phyloP scores from a whole-genome alignment of 2,329 filamentous ascomycete species.

The Colletotrichum phormii region DNA sequence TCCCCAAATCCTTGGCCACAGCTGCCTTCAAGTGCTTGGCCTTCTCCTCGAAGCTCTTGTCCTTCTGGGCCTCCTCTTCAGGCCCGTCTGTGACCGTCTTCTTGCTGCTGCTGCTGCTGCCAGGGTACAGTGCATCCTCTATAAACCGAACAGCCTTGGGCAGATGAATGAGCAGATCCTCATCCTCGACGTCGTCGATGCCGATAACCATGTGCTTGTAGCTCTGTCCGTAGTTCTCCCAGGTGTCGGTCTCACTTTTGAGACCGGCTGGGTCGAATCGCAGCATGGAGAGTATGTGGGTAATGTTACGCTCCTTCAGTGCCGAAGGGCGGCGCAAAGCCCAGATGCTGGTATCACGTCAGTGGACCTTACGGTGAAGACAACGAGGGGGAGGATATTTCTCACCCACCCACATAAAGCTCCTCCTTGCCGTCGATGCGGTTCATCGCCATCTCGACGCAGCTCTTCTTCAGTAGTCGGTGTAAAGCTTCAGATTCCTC shows the following conservation, averaged over 20 bases:
- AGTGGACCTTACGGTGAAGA: conserved; percentile 4
- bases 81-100: background rate
- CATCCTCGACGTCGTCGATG: conserved; percentile 90
- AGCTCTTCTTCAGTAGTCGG: conserved; percentile 43
- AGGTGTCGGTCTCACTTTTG: conserved; percentile 64
- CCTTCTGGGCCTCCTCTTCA: background rate
- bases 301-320: conserved; percentile 80
- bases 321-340: conserved; percentile 78
- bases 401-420: conserved; percentile 54
- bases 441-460: conserved; percentile 55
- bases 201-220: conserved; percentile 83
- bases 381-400: background rate
- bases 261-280: conserved; percentile 61
- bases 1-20: conserved; percentile 12
- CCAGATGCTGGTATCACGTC: conserved; percentile 72
- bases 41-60: conserved; percentile 23
- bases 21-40: conserved; percentile 17
- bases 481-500: conserved; percentile 10
- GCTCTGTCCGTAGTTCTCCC: conserved; percentile 62
- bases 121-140: conserved; percentile 71
- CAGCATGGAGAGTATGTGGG: conserved; percentile 89
- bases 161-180: conserved; percentile 86
- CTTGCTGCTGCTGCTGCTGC: background rate
- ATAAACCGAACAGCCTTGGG: conserved; percentile 86
- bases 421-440: conserved; percentile 54